Base-by-base conservation (phyloP, 495 filamentous ascomycete species). In the Sphaerosporella brunnea region DNA sequence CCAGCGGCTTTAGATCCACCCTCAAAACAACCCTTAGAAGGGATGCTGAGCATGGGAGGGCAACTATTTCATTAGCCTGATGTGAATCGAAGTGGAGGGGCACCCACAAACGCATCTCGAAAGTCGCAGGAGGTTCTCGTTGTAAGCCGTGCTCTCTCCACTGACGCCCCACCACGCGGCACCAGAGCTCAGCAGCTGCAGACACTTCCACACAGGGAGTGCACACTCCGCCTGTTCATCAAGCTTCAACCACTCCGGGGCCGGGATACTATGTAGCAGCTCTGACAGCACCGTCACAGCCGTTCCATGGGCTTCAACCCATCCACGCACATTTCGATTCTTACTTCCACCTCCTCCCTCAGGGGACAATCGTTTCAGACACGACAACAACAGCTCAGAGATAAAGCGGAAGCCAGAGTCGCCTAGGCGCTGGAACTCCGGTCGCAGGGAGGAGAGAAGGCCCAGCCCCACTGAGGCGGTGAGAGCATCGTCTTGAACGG, bases 101-200 rank as follows among this genome's bases (percentile, higher is more conserved):
- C 1, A 54, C 54, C 45, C 15, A 56, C 54, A 55, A 42, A 56
- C 50, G 21, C 48, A 43, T 13, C 30, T 48, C 8, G 52, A 49
- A 30, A 58, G 43, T 28, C 48, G 18, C 41, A 46, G 30, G 19
- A 56, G 24, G 23, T 36, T 53, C 45, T 20, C 45, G 24, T 13
- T 30, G 20, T 46, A 58, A 15, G 1, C 5, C 3, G 18, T 23
- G 21, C 28, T 53, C 20, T 38, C 26, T n/a, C n/a, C n/a, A n/a
- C n/a, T n/a, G 2, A 23, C 49, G 11, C 28, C 28, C 55, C 49
- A 58, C 55, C 55, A 58, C 9, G 18, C 13, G 28, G 53, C 53
- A 0, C 55, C 53, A 8, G 44, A 35, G 25, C 39, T 47, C 25
- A 58, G 50, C 4, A 52, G 20, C 23, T 47, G 40, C 16, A 58